Evolutionary conservation across 495 filamentous ascomycete species (phyloP), one percentile per base, ranked within the genome.

Genomic region (Trypethelium eluteriae): DNA sequence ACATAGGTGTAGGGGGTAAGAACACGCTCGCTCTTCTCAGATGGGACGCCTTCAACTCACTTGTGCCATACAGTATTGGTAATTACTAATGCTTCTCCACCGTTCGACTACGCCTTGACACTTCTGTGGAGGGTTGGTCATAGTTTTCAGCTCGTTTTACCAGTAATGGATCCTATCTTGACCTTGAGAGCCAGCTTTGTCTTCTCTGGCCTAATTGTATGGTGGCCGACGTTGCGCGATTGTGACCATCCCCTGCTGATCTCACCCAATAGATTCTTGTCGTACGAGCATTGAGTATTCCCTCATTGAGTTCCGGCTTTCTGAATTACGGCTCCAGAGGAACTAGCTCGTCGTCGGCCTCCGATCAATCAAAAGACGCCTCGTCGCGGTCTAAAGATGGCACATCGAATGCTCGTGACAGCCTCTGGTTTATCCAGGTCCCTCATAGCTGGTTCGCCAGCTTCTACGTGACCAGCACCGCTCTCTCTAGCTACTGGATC

Each of bases 391-490:
- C 53, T 35, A 34, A 59, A 9, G 32, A 18, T 36, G 7, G 32
- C 32, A 6, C 53, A 34, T 14, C 32, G 7, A 35, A 34, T 36
- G 6, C 36, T 36, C 80, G 89, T 41, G 87, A 89, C 71, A 71
- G 68, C 63, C 66, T 86, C 11, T 80, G 84, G 46, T 76, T 74
- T 50, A 72, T 82, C 70, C 79, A 76, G 72, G 89, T 98, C 11
- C 92, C 95, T 2, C 94, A 97, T 75, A 79, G 81, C 63, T 98
- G 87, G 81, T 98, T 98, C 77, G 81, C 78, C 7, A 88, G 92
- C 65, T 98, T 96, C 76, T 98, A 98, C 72, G 72, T 90, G 41
- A 73, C 84, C 32, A 95, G 89, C 0, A 70, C 93, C 2, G 70
- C 79, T 4, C 88, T 86, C 50, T 93, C 88, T 1, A 64, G 87